Base-by-base conservation (phyloP, 1,284 basidiomycete genomes). In the Mycena citricolor region DNA sequence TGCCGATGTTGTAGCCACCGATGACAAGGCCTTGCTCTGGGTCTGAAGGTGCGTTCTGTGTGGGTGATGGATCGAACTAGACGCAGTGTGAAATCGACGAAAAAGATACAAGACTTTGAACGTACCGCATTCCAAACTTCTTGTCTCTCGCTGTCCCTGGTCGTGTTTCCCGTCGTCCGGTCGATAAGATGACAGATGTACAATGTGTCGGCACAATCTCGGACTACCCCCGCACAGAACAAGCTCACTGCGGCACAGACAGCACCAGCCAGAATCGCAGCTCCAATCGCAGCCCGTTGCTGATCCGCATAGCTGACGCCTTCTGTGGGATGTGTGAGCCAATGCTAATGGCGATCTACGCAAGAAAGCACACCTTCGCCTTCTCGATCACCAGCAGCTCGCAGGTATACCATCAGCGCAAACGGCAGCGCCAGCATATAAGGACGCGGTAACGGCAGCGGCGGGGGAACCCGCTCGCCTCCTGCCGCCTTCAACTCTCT, bases 341-440 rank as follows among this genome's bases (percentile, higher is more conserved):
- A n/a, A n/a, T n/a, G n/a, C n/a, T n/a, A n/a, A n/a, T n/a, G n/a
- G n/a, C n/a, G n/a, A n/a, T n/a, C n/a, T 19, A 20, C 14, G 30
- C 19, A 20, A 5, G 37, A 19, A 20, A 17, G 8, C 47, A n/a
- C 20, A 47, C 49, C 49, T 44, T 44, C 44, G 2, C 45, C 50
- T 20, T 46, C 51, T 12, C 31, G 35, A 32, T 52, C 51, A 14
- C 51, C 43, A 4, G 90, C 86, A 32, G 90, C 89, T 57, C 94
- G 94, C 3, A 97, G 65, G 61, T 94, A 97, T 0, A 90, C 90
- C 10, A 79, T 71, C 25, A 94, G 69, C 1, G 89, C 85, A 42
- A 90, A 90, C 8, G 91, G 87, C 54, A 93, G 76, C 39, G 76
- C 82, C 39, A 94, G 69, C 30, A 45, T 50, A 24, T 50, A 53